Evolutionary conservation across 2,329 filamentous ascomycete genomes (phyloP), one percentile per base, ranked within the genome.

Genomic region (Grosmannia serpens): DNA sequence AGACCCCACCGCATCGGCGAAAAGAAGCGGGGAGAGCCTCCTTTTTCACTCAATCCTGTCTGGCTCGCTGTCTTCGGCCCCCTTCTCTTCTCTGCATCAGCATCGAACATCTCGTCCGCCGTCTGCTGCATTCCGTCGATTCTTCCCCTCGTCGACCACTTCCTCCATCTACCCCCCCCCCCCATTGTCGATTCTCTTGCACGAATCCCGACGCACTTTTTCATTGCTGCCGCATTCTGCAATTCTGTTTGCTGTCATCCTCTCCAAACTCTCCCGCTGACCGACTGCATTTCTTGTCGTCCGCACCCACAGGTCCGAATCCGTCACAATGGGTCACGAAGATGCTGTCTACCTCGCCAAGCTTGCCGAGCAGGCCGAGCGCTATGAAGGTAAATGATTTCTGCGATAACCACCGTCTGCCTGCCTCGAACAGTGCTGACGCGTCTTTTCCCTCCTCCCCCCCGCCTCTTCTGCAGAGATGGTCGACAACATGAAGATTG

Each of bases 321-420:
- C 68, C 74, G 77, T 74, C 82, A 91, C 81, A 81, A 97, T 97
- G 92, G 91, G 89, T 85, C 90, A 96, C 84, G 92, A 97, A 85
- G 91, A 97, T 81, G 92, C 91, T 71, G 94, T 99, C 73, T 97
- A 97, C 79, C 88, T 97, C 76, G 94, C 94, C 80, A 97, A 97
- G 91, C 89, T 99, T 77, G 94, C 94, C 75, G 94, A 99, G 87
- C 94, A 99, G 86, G 94, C 94, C 77, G 94, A 99, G 87, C 92
- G 94, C 76, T 99, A 99, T 80, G 94, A 99, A 83, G 94, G 94
- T 97, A 80, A 71, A 24, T 4, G 24, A 13, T 10, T 20, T n/a
- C 13, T 15, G 13, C n/a, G 4, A 26, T 7, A 9, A 41, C 13
- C 22, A 15, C 11, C n/a, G 27, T 24, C 24, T 11, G 5, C 22